Conservation (phyloP, 176 grass and related monocot species). For the Aegilops bicornis region DNA sequence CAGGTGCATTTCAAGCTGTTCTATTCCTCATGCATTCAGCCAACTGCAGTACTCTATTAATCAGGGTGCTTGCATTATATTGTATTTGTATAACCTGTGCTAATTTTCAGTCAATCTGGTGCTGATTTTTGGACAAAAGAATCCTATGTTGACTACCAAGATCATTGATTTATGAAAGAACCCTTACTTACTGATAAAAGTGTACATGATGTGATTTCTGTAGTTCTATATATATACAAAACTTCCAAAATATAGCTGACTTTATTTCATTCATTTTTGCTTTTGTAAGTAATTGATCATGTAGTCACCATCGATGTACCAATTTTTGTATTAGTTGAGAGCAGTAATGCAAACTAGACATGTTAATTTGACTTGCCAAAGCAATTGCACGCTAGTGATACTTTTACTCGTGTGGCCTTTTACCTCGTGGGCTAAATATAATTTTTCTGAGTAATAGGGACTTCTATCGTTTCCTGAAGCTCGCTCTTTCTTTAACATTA, state of each 20-base stretch:
- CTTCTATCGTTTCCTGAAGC: neutral
- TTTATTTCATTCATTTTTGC: constrained; percentile 14
- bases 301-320: neutral
- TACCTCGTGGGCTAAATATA: too few species aligned
- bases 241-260: constrained; percentile 16
- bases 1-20: too few species aligned
- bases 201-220: constrained; percentile 43
- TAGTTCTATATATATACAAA: neutral
- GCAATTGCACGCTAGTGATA: neutral
- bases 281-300: neutral
- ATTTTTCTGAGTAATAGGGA: neutral
- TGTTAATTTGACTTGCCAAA: neutral
- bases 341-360: neutral
- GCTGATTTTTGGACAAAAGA: too few species aligned
- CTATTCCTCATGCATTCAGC: too few species aligned
- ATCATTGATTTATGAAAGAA: constrained; percentile 17
- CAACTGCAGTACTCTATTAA: too few species aligned
- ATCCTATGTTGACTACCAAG: constrained; percentile 1
- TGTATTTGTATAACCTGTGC: too few species aligned
- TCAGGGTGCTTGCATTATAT: too few species aligned
- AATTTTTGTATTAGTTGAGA: neutral
- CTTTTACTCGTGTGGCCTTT: neutral
- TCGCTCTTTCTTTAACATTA: too few species aligned
- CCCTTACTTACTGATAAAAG: constrained; percentile 13
- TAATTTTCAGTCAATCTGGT: too few species aligned